A percentile compares a stretch with the other conserved stretches of the same genome.
Conservation (phyloP, 257 asterid species). For the Solanum tarapatanum region DNA sequence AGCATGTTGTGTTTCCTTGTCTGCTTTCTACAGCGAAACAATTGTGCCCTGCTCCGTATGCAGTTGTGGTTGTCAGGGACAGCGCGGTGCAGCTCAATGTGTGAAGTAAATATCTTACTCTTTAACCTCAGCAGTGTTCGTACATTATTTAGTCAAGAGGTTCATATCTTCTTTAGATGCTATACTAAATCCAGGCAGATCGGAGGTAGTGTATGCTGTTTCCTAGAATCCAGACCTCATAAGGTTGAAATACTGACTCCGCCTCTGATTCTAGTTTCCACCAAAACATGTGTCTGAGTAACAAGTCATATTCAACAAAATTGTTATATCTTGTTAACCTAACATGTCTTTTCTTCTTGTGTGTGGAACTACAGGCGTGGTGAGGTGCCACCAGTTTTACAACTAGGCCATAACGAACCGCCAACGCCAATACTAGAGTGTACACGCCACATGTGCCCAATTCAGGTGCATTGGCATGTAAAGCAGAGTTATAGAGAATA, state of each 20-base stretch:
- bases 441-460: slow-evolving; percentile 65
- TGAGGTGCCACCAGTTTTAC: slow-evolving; percentile 33
- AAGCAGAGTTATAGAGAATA: slow-evolving; percentile 49
- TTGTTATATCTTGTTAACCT: not conserved
- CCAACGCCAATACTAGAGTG: slow-evolving; percentile 40
- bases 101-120: slow-evolving; percentile 25
- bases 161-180: too few relatives aligned
- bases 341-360: not conserved
- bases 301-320: not conserved
- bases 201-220: not conserved
- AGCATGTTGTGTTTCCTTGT: slow-evolving; percentile 62
- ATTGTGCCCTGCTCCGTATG: slow-evolving; percentile 57
- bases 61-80: slow-evolving; percentile 61
- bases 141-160: not conserved
- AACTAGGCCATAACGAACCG: slow-evolving; percentile 23
- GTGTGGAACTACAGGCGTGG: slow-evolving; percentile 18
- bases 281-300: not conserved
- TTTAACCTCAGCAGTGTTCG: not conserved
- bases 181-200: not conserved
- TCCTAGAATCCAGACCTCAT: not conserved
- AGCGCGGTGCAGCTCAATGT: slow-evolving; percentile 22
- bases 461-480: slow-evolving; percentile 73
- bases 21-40: slow-evolving; percentile 59
- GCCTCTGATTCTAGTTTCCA: not conserved
- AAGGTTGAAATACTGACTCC: not conserved